Conservation (phyloP, 306 rosid species). For the Quercus aquifolioides region DNA sequence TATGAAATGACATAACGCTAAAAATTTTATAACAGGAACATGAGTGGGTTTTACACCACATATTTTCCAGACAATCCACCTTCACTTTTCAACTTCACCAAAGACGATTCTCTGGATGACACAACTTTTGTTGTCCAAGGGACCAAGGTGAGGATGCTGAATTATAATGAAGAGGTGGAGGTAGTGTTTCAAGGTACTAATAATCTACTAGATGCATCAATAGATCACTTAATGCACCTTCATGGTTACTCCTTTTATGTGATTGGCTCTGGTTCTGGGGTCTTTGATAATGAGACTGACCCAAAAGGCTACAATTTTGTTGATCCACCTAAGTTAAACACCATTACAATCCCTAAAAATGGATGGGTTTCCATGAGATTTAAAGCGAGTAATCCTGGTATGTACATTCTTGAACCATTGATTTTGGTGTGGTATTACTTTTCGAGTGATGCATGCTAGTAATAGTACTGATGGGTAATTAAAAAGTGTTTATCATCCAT, state of each 20-base stretch:
- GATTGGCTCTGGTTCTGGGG: constrained; percentile 31
- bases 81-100: constrained; percentile 8
- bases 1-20: no score
- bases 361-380: constrained; percentile 31
- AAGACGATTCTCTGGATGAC: not conserved
- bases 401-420: not conserved
- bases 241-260: constrained; percentile 32
- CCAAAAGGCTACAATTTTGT: constrained; percentile 23
- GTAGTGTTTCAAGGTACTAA: constrained; percentile 27
- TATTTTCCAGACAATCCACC: constrained; percentile 15
- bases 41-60: constrained; percentile 2
- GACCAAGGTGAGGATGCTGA: constrained; percentile 8
- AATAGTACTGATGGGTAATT: no score
- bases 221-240: constrained; percentile 35
- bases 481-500: no score
- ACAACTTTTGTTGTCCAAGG: not conserved
- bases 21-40: not conserved
- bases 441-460: no score
- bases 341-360: constrained; percentile 25
- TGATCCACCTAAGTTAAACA: constrained; percentile 27
- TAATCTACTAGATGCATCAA: constrained; percentile 14
- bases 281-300: not conserved
- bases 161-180: constrained; percentile 21
- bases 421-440: no score
- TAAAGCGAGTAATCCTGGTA: constrained; percentile 23